Percentiles rank a stretch among this genome's conserved stretches.
Conservation (phyloP, 208 protist species). For the Crithidia expoeki region DNA sequence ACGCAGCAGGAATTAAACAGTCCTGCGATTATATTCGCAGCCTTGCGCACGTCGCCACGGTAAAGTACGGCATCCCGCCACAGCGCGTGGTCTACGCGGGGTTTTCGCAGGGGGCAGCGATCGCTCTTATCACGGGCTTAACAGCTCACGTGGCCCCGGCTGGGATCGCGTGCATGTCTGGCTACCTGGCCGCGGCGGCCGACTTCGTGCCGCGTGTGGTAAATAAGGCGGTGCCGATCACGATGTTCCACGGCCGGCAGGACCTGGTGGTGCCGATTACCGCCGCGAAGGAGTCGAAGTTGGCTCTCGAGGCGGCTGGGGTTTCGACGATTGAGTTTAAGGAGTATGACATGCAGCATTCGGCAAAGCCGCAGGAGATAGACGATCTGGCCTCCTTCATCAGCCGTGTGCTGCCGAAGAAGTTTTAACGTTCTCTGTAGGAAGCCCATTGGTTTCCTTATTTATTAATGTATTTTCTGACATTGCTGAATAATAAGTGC, state of each 20-base stretch:
- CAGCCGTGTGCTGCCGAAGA: slow-evolving; percentile 50
- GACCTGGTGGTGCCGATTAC: slow-evolving; percentile 80
- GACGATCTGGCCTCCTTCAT: slow-evolving; percentile 71
- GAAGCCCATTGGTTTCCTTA: too few relatives aligned
- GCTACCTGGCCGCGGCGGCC: slow-evolving; percentile 66
- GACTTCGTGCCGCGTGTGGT: slow-evolving; percentile 53
- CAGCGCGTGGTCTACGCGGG: slow-evolving; percentile 89
- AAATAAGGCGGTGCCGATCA: slow-evolving; percentile 43
- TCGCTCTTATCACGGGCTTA: slow-evolving; percentile 78
- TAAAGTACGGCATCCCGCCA: slow-evolving; percentile 61
- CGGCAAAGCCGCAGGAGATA: slow-evolving; percentile 68
- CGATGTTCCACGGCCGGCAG: slow-evolving; percentile 80
- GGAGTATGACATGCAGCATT: slow-evolving; percentile 88
- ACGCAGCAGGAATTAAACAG: slow-evolving; percentile 47
- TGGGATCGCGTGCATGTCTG: slow-evolving; percentile 75
- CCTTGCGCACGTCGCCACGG: slow-evolving; percentile 54
- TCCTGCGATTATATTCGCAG: slow-evolving; percentile 78
- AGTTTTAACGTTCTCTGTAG: slow-evolving; percentile 3
- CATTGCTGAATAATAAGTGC: too few relatives aligned
- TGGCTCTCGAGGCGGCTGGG: slow-evolving; percentile 41
- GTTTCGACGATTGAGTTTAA: slow-evolving; percentile 51
- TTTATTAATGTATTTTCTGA: too few relatives aligned
- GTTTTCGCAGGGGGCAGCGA: slow-evolving; percentile 91
- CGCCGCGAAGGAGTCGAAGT: slow-evolving; percentile 50
- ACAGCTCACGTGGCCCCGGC: slow-evolving; percentile 61